phyloP scores from a whole-genome alignment of 2,329 filamentous ascomycete species.

The Allantophomopsis cytisporea region DNA sequence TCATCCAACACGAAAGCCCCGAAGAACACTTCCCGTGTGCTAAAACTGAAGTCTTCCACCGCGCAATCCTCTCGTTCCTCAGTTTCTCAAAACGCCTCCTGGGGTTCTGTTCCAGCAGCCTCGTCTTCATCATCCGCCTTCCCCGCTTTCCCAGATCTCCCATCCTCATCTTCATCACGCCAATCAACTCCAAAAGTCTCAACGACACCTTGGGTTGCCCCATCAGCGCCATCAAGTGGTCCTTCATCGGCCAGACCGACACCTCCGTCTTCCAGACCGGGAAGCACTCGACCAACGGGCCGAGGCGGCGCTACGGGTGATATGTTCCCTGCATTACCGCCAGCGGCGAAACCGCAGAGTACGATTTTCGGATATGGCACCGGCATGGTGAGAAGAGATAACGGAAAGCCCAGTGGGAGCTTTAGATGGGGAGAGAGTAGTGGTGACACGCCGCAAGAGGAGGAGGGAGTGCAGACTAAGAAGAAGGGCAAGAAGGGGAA shows the following conservation, averaged over 20 bases:
- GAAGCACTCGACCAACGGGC: slow-evolving; percentile 5
- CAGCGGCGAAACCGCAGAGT: slow-evolving; percentile 55
- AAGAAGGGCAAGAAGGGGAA: slow-evolving; percentile 46
- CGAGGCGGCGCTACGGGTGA: slow-evolving; percentile 24
- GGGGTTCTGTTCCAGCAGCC: slow-evolving; percentile 17
- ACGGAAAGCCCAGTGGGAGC: slow-evolving; percentile 17
- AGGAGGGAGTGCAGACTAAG: slow-evolving; percentile 26
- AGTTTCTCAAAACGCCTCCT: slow-evolving; percentile 40
- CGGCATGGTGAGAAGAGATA: slow-evolving; percentile 39
- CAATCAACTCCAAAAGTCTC: slow-evolving; percentile 13
- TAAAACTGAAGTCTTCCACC: slow-evolving; percentile 57
- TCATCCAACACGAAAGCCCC: slow-evolving; percentile 37
- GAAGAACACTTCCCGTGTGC: slow-evolving; percentile 41
- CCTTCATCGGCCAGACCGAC: slow-evolving; percentile 9
- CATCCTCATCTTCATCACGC: slow-evolving; percentile 7
- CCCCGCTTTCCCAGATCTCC: slow-evolving; percentile 24
- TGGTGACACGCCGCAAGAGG: slow-evolving; percentile 10
- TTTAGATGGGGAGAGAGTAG: slow-evolving; percentile 4
- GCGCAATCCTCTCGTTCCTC: slow-evolving; percentile 51
- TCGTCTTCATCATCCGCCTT: slow-evolving; percentile 25
- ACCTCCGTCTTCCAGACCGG: slow-evolving; percentile 8
- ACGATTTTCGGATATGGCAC: slow-evolving; percentile 49
- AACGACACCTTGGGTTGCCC: slow-evolving; percentile 19
- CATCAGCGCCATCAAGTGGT: slow-evolving; percentile 22
- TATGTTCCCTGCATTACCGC: slow-evolving; percentile 72